Conservation (phyloP, 768 basidiomycete species). For the Collybia mongolica region DNA sequence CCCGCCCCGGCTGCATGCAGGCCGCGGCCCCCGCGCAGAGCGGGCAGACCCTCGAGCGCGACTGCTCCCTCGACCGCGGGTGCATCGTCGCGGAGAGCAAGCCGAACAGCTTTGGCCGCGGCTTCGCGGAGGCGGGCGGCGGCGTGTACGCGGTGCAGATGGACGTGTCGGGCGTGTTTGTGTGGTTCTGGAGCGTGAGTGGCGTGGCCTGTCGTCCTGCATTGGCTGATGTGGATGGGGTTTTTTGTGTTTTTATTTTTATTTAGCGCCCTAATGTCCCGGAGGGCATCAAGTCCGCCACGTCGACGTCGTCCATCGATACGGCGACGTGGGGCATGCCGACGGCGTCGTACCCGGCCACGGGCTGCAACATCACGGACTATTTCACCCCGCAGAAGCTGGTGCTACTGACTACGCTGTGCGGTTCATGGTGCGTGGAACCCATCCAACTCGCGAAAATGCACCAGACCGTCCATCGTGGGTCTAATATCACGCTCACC, state of each 20-base stretch:
- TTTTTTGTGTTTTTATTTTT: neutral
- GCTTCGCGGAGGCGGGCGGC: slow-evolving; percentile 50
- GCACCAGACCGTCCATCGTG: neutral
- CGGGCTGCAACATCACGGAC: slow-evolving; percentile 49
- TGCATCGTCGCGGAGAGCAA: slow-evolving; percentile 45
- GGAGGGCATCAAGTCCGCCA: slow-evolving; percentile 29
- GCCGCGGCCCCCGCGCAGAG: slow-evolving; percentile 25
- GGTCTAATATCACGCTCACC: neutral
- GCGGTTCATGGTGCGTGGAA: slow-evolving; percentile 40
- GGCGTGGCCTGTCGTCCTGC: neutral
- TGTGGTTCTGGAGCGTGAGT: slow-evolving; percentile 27
- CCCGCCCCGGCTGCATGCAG: slow-evolving; percentile 35
- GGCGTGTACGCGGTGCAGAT: slow-evolving; percentile 67
- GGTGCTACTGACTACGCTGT: slow-evolving; percentile 69
- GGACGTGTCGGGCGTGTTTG: slow-evolving; percentile 42
- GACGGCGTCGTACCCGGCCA: slow-evolving; percentile 58
- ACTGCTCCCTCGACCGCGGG: slow-evolving; percentile 33
- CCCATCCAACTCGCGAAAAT: neutral
- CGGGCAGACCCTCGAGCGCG: slow-evolving; percentile 23
- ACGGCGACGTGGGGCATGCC: slow-evolving; percentile 55
- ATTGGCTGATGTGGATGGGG: neutral
- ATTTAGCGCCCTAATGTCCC: slow-evolving; percentile 44
- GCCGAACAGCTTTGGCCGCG: slow-evolving; percentile 43
- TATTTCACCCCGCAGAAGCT: slow-evolving; percentile 67
- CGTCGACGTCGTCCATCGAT: slow-evolving; percentile 34